Evolutionary conservation across 2,329 filamentous ascomycete species (phyloP), one percentile per base, ranked within the genome.

Genomic region (Stagonosporopsis vannaccii): DNA sequence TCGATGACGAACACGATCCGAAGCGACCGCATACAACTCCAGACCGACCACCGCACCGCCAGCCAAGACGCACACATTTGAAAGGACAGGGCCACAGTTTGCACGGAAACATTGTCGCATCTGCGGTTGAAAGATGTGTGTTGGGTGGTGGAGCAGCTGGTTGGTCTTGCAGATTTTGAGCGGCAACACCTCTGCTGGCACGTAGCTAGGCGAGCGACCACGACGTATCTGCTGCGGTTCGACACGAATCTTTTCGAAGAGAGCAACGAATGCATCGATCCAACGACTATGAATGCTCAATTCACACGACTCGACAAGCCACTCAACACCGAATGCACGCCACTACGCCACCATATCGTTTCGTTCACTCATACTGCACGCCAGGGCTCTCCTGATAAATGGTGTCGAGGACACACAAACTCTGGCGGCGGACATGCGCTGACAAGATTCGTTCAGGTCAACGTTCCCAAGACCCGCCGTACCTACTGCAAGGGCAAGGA

Each of bases 401-500:
- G 33, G 45, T 57, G 48, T 58, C 54, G 12, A 25, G 30, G 30
- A 46, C 52, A 59, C 28, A 46, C 17, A 46, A 15, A 33, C 2
- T n/a, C n/a, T 42, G 17, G 42, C 48, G 45, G 45, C 22, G 51
- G 45, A 49, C 43, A 56, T 54, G 40, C 39, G 60, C 70, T 70
- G 58, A 69, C 61, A 42, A 45, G 48, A 7, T 42, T 22, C 28
- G 33, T 42, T 58, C 71, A 94, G 93, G 92, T 97, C 86, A 97
- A 97, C 91, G 90, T 97, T 85, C 92, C 93, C 79, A 97, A 97
- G 87, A 97, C 92, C 81, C 89, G 92, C 80, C 90, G 92, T 85
- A 97, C 93, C 82, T 97, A 92, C 86, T 96, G 91, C 91, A 96
- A 96, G 87, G 90, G 90, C 86, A 93, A 90, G 86, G 88, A 92